A percentile compares a stretch with the other conserved stretches of the same genome.
Conservation (phyloP, 441 rosid genomes). For the Caryocar brasiliense region DNA sequence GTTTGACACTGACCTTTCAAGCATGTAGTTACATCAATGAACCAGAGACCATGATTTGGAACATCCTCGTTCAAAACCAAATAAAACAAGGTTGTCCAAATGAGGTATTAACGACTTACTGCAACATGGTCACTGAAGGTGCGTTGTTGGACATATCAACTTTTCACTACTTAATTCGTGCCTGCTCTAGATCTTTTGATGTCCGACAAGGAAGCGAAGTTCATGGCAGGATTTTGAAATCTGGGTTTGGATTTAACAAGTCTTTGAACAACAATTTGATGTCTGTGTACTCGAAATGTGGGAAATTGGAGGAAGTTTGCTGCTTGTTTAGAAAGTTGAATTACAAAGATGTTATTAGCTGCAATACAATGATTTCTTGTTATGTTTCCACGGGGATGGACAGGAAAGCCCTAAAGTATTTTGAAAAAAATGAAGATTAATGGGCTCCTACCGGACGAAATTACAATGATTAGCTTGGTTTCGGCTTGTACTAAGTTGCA, state of each 20-base stretch:
- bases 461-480: conserved; percentile 1
- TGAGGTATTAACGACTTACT: background rate
- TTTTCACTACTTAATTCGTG: conserved; percentile 10
- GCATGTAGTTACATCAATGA: background rate
- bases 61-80: conserved; percentile 1
- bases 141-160: conserved; percentile 3
- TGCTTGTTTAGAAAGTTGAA: conserved; percentile 5
- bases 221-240: conserved; percentile 21
- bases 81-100: background rate
- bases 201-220: conserved; percentile 7
- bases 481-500: conserved; percentile 1
- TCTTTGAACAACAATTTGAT: conserved; percentile 23
- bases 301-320: conserved; percentile 6
- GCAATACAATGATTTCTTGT: conserved; percentile 7
- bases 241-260: conserved; percentile 8
- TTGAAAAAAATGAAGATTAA: background rate
- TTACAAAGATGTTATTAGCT: background rate
- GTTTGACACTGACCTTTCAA: too few relatives aligned
- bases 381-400: background rate
- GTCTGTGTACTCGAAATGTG: conserved; percentile 14
- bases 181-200: background rate
- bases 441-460: conserved; percentile 2
- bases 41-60: conserved; percentile 8
- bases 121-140: conserved; percentile 3
- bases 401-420: background rate